Evolutionary conservation across 345 rosid species (phyloP).

Genomic region (Arabis hirsuta): DNA sequence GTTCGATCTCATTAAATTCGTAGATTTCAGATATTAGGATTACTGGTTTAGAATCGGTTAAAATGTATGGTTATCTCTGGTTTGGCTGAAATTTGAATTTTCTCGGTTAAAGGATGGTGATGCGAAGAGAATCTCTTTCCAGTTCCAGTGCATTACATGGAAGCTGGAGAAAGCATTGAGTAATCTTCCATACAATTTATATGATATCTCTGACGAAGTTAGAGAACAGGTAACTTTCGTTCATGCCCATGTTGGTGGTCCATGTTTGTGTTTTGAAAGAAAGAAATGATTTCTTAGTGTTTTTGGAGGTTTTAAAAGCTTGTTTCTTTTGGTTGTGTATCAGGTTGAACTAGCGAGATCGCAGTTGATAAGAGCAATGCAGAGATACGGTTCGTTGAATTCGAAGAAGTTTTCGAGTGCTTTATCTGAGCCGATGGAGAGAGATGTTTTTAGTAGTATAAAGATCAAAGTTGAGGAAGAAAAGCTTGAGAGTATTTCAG

Average conservation of each 20-base stretch:
- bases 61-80: slow-evolving; percentile 27
- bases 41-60: slow-evolving; percentile 36
- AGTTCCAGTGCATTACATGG: slow-evolving; percentile 81
- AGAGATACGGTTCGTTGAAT: slow-evolving; percentile 66
- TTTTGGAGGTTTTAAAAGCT: not conserved
- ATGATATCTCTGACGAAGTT: slow-evolving; percentile 90
- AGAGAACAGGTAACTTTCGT: slow-evolving; percentile 65
- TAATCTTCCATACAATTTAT: slow-evolving; percentile 64
- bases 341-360: slow-evolving; percentile 81
- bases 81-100: slow-evolving; percentile 18
- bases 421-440: slow-evolving; percentile 54
- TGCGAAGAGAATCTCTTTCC: slow-evolving; percentile 71
- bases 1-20: not conserved
- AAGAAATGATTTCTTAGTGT: not conserved
- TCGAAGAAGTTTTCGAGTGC: slow-evolving; percentile 51
- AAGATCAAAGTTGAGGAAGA: slow-evolving; percentile 44
- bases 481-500: slow-evolving; percentile 43
- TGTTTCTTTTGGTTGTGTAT: slow-evolving; percentile 7
- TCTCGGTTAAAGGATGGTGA: slow-evolving; percentile 66
- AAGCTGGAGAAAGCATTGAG: slow-evolving; percentile 85
- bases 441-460: slow-evolving; percentile 47
- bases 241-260: not conserved
- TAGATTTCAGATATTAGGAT: slow-evolving; percentile 29
- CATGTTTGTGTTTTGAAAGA: slow-evolving; percentile 13
- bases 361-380: slow-evolving; percentile 81